Percentiles rank a stretch among this genome's conserved stretches.
Conservation (phyloP, 176 grass and related monocot genomes). For the Carex scoparia region DNA sequence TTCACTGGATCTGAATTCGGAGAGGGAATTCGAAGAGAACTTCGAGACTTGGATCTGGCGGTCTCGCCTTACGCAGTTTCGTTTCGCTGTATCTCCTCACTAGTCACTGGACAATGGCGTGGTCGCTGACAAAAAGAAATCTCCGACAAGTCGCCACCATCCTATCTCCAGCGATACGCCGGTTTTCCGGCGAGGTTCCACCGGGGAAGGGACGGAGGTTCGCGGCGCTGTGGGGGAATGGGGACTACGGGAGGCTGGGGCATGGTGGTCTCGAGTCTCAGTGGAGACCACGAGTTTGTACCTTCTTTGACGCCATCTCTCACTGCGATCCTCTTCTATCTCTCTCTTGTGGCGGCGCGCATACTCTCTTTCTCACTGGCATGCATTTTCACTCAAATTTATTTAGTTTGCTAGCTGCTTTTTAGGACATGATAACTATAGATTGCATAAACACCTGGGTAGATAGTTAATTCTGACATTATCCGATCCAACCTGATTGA, state of each 20-base stretch:
- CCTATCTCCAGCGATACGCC: constrained; percentile 15
- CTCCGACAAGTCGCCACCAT: constrained; percentile 5
- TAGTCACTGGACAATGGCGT: constrained; percentile 20
- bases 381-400: background rate
- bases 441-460: background rate
- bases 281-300: constrained; percentile 66
- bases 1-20: too few relatives aligned
- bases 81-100: background rate
- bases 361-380: constrained; percentile 89
- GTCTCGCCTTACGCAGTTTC: background rate
- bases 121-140: constrained; percentile 44
- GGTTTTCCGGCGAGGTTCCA: constrained; percentile 1
- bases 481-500: background rate
- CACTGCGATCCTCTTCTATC: constrained; percentile 45
- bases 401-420: background rate
- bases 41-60: background rate
- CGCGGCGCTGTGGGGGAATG: constrained; percentile 85
- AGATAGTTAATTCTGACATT: background rate
- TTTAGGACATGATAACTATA: background rate
- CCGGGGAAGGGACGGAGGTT: constrained; percentile 37
- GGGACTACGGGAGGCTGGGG: constrained; percentile 77
- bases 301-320: constrained; percentile 46
- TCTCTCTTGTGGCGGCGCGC: constrained; percentile 77
- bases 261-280: constrained; percentile 69
- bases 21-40: too few relatives aligned